A percentile compares a stretch with the other conserved stretches of the same genome.
Evolutionary conservation across 1,284 basidiomycete genomes (phyloP).

Genomic region (Rhodotorula sp.): DNA sequence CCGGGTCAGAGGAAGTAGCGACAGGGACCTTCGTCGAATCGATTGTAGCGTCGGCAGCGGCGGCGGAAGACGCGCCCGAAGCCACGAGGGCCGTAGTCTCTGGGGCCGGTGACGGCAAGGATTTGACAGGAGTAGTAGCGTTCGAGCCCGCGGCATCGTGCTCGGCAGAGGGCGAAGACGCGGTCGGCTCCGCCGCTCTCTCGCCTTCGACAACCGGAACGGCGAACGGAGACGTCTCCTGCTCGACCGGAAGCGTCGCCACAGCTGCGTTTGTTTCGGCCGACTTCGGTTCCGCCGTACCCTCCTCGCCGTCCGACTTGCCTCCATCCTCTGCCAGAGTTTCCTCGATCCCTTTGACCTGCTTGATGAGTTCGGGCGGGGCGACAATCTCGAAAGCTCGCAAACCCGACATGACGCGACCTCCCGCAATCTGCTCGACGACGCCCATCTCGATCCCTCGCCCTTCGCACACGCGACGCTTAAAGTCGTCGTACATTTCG

Average conservation of each 20-base stretch:
- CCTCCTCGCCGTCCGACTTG: not conserved
- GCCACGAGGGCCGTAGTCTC: not conserved
- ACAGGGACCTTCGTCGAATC: too few relatives aligned
- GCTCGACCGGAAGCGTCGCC: slow-evolving; percentile 30
- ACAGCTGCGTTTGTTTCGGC: not conserved
- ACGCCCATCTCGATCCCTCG: slow-evolving; percentile 48
- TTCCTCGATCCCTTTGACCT: slow-evolving; percentile 42
- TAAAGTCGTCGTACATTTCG: slow-evolving; percentile 49
- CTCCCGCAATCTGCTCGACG: slow-evolving; percentile 50
- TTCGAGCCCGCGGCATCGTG: slow-evolving; percentile 9
- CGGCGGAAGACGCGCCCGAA: not conserved
- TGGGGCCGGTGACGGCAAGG: slow-evolving; percentile 1
- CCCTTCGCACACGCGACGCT: slow-evolving; percentile 48
- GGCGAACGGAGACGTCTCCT: slow-evolving; percentile 43
- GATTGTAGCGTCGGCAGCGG: too few relatives aligned
- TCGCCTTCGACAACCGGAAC: slow-evolving; percentile 14
- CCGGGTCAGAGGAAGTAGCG: too few relatives aligned
- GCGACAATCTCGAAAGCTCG: slow-evolving; percentile 48
- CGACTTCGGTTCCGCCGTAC: not conserved
- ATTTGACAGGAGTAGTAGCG: not conserved
- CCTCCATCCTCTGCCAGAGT: not conserved
- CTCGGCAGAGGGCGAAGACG: too few relatives aligned
- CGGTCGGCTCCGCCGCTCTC: too few relatives aligned
- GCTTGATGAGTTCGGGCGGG: slow-evolving; percentile 34
- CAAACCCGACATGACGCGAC: slow-evolving; percentile 52